These are phyloP conservation scores for Neonectria faginata DNA, from an alignment of 2,329 filamentous ascomycete species.

Conservation along the genomic window DNA sequence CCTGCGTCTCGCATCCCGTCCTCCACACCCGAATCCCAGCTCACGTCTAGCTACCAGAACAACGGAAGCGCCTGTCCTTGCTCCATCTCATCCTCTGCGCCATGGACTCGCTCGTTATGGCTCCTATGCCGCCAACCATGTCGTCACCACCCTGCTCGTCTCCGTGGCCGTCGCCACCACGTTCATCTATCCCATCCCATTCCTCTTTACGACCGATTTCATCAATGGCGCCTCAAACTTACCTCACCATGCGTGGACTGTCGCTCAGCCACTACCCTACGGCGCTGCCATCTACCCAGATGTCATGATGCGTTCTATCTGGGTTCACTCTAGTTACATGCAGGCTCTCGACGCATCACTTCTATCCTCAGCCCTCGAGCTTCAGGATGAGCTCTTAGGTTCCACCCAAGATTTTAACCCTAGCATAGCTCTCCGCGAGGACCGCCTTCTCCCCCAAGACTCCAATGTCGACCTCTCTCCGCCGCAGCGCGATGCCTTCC, in stretches of 20 bases:
- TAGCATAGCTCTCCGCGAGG: slow-evolving; percentile 49
- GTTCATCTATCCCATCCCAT: slow-evolving; percentile 80
- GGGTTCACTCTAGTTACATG: slow-evolving; percentile 87
- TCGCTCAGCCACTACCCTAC: slow-evolving; percentile 72
- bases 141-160: slow-evolving; percentile 77
- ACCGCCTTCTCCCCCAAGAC: slow-evolving; percentile 43
- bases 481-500: slow-evolving; percentile 64
- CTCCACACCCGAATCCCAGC: slow-evolving; percentile 25
- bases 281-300: slow-evolving; percentile 67
- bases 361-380: slow-evolving; percentile 72
- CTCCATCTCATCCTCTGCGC: slow-evolving; percentile 73
- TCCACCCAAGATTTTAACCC: slow-evolving; percentile 68
- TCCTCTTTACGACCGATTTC: slow-evolving; percentile 79
- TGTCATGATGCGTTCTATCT: slow-evolving; percentile 84
- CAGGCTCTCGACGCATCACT: slow-evolving; percentile 75
- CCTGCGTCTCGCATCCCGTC: slow-evolving; percentile 22
- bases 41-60: slow-evolving; percentile 64
- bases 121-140: slow-evolving; percentile 77
- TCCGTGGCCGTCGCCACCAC: slow-evolving; percentile 78
- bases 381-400: slow-evolving; percentile 78
- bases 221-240: slow-evolving; percentile 77
- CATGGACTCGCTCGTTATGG: slow-evolving; percentile 76
- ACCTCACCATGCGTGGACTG: slow-evolving; percentile 85
- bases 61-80: slow-evolving; percentile 76
- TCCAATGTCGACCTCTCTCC: slow-evolving; percentile 54